Evolutionary conservation across 1,139 yeast species (phyloP).

Genomic region (Sugiyamaella castrensis): DNA sequence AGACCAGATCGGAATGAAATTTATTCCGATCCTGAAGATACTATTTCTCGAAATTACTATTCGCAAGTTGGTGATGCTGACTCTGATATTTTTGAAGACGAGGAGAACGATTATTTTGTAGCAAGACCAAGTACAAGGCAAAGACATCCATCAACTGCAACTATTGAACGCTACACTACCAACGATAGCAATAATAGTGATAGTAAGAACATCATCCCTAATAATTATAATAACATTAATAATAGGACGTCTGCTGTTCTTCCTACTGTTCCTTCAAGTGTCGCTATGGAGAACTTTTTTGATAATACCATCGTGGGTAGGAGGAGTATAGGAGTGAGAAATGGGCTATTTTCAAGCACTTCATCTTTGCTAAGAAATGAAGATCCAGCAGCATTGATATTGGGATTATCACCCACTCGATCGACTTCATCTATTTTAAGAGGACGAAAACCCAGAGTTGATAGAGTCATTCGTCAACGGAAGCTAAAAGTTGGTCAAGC

Average conservation of each 20-base stretch:
- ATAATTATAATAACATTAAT: neutral
- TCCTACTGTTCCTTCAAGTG: conserved; percentile 16
- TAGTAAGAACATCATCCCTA: too few species aligned
- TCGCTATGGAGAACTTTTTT: conserved; percentile 2
- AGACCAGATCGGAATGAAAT: conserved; percentile 8
- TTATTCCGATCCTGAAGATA: conserved; percentile 21
- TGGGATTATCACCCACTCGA: conserved; percentile 24
- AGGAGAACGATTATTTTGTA: neutral
- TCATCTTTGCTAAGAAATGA: conserved; percentile 21
- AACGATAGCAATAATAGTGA: too few species aligned
- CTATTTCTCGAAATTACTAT: conserved; percentile 7
- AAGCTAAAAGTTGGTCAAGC: conserved; percentile 1
- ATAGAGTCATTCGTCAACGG: neutral
- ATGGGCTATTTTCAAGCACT: conserved; percentile 21
- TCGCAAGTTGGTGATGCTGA: conserved; percentile 18
- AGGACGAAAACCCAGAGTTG: neutral
- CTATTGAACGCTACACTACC: too few species aligned
- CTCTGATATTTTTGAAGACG: conserved; percentile 19
- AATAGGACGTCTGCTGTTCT: neutral
- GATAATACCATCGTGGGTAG: neutral
- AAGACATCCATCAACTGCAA: neutral
- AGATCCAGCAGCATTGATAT: neutral
- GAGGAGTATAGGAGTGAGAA: conserved; percentile 7
- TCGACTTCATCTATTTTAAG: conserved; percentile 17
- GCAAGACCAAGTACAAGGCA: neutral